Evolutionary conservation across 1,139 yeast genomes (phyloP), one percentile per base, ranked within the genome.

Genomic region (Hansenula lynferdii): DNA sequence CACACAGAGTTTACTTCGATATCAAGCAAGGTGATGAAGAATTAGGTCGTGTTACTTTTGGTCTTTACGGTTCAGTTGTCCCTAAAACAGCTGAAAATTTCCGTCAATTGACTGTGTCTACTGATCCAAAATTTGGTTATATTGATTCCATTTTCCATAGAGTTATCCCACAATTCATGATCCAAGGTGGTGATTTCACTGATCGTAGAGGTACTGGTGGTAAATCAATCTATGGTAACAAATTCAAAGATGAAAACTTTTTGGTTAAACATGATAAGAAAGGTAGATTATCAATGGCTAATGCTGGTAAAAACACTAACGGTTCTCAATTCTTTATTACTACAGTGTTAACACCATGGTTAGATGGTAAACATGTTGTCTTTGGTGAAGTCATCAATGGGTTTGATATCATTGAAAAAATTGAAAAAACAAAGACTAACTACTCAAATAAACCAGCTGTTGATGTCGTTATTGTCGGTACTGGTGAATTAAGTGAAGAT

Each of bases 151-250:
- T 78, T 50, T 89, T 89, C 89, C 97, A 89, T 80, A 81, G 97
- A 69, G 90, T 89, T 51, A 89, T 89, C 58, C 92, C 94, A 58
- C 76, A 83, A 58, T 89, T 89, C 70, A 89, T 89, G 97, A 76
- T 89, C 64, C 97, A 89, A 72, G 97, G 97, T 67, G 97, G 97
- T 71, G 97, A 89, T 67, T 87, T 89, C 72, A 87, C 95, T 65
- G 74, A 82, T 61, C 82, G 87, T 60, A 85, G 82, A 65, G 97
- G 97, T 53, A 85, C 94, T 56, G 97, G 97, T 62, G 96, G 97
- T 63, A 85, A 85, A 72, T 85, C 95, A 43, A 89, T 90, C 71
- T 89, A 87, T 72, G 96, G 96, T 54, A 74, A 70, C 59, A 84
- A 79, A 68, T 89, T 89, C 64, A 77, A 80, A 41, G 97, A 89